These are phyloP conservation scores for Calvatia gigantea DNA, from an alignment of 768 basidiomycete species.

Conservation along the genomic window DNA sequence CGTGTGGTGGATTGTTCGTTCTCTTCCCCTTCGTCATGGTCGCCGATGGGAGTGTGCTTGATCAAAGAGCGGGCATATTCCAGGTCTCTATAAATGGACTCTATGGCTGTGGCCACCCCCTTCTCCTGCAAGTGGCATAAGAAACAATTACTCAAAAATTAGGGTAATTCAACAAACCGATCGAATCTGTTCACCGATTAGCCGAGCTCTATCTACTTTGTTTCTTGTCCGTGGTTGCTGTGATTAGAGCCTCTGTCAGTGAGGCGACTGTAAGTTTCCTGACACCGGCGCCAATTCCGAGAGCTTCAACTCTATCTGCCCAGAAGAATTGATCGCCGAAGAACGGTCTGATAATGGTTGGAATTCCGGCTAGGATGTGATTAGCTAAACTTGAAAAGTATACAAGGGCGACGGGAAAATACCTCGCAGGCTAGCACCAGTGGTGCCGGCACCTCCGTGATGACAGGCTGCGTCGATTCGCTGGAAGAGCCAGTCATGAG, in stretches of 20 bases:
- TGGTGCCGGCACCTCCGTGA: constrained; percentile 96
- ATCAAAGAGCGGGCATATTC: constrained; percentile 91
- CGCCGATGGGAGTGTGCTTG: constrained; percentile 46
- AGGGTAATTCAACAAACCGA: constrained; percentile 42
- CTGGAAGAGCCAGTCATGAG: constrained; percentile 95
- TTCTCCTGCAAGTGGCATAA: constrained; percentile 61
- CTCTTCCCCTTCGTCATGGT: constrained; percentile 30
- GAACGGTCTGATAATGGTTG: constrained; percentile 95
- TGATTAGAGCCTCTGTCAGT: constrained; percentile 71
- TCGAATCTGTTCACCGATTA: constrained; percentile 85
- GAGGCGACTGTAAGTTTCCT: constrained; percentile 81
- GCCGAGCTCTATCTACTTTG: constrained; percentile 84
- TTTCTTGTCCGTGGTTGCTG: constrained; percentile 84
- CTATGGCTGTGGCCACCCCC: constrained; percentile 90
- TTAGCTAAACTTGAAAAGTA: background rate
- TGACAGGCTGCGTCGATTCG: constrained; percentile 96
- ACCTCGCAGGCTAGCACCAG: constrained; percentile 93
- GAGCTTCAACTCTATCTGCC: constrained; percentile 96
- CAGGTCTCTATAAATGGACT: constrained; percentile 93
- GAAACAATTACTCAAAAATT: background rate
- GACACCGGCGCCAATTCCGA: constrained; percentile 87
- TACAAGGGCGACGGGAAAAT: constrained; percentile 13
- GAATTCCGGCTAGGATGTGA: constrained; percentile 67
- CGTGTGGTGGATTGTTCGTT: constrained; percentile 36
- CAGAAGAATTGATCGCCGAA: constrained; percentile 98